phyloP scores from a whole-genome alignment of 768 basidiomycete genomes.

The Lactifluus rugatus region DNA sequence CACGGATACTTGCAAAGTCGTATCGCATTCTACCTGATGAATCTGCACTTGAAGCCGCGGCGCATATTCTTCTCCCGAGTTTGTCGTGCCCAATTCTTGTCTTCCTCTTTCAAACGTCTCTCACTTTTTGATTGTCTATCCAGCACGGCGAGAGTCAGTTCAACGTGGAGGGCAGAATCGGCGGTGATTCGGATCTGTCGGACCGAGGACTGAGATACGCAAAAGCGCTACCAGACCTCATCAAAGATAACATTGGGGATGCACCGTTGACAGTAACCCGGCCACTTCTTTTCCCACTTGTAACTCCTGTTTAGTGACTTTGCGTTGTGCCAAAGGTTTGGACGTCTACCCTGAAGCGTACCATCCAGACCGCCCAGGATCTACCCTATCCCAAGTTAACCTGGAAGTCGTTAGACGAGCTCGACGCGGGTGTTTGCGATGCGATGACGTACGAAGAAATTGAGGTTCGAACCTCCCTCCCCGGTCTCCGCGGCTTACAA shows the following conservation, averaged over 20 bases:
- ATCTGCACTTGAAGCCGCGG: constrained; percentile 91
- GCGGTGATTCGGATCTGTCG: constrained; percentile 90
- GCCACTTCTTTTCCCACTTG: neutral
- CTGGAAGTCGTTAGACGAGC: constrained; percentile 97
- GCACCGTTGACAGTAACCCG: constrained; percentile 63
- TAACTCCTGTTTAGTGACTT: neutral
- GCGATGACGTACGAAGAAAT: constrained; percentile 99
- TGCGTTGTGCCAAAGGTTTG: constrained; percentile 58
- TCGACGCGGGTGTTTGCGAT: constrained; percentile 98
- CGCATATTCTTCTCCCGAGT: constrained; percentile 96
- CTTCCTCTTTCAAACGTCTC: constrained; percentile 1
- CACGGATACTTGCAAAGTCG: constrained; percentile 94
- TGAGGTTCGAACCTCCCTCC: constrained; percentile 44
- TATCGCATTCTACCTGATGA: constrained; percentile 98
- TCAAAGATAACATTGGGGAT: constrained; percentile 86
- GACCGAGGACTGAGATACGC: constrained; percentile 80
- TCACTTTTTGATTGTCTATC: constrained; percentile 10
- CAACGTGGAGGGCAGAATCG: constrained; percentile 94
- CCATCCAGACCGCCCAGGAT: constrained; percentile 78
- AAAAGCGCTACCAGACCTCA: constrained; percentile 71
- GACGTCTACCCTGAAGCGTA: constrained; percentile 95
- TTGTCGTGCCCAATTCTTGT: constrained; percentile 23
- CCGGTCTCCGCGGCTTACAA: neutral
- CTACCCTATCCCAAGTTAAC: constrained; percentile 87
- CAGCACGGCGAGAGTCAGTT: constrained; percentile 98